A percentile compares a stretch with the other conserved stretches of the same genome.
Conservation (phyloP, 2,329 filamentous ascomycete species). For the Claviceps capensis region DNA sequence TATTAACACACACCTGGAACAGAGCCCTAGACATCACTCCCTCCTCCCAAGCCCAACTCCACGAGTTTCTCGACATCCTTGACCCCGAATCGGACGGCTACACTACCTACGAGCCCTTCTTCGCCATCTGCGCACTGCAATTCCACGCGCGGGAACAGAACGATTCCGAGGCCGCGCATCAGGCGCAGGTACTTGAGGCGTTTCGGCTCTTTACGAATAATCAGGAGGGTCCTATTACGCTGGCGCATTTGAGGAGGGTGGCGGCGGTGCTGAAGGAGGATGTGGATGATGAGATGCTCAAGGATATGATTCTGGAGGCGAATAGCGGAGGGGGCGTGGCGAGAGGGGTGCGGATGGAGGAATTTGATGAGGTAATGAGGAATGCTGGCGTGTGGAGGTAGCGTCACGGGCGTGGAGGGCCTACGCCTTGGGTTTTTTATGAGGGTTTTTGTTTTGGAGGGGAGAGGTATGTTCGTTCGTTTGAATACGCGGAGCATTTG, state of each 20-base stretch:
- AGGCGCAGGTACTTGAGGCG: slow-evolving; percentile 63
- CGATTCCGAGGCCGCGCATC: slow-evolving; percentile 39
- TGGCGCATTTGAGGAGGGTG: slow-evolving; percentile 65
- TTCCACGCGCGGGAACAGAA: slow-evolving; percentile 47
- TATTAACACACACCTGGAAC: neutral
- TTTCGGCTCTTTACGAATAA: slow-evolving; percentile 64
- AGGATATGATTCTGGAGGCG: slow-evolving; percentile 91
- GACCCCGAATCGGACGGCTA: slow-evolving; percentile 72
- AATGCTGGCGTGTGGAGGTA: slow-evolving; percentile 71
- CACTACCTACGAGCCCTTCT: slow-evolving; percentile 66
- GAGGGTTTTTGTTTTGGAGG: neutral
- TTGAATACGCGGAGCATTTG: too few relatives aligned
- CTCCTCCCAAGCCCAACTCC: slow-evolving; percentile 48
- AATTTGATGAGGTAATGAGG: slow-evolving; percentile 79
- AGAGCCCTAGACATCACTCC: slow-evolving; percentile 74
- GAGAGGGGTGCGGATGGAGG: slow-evolving; percentile 58
- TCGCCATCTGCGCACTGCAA: slow-evolving; percentile 80
- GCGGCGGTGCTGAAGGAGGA: slow-evolving; percentile 74
- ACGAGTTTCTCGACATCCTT: slow-evolving; percentile 64
- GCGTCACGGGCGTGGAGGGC: neutral
- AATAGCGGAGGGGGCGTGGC: slow-evolving; percentile 65
- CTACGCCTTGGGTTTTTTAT: neutral
- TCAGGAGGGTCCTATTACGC: slow-evolving; percentile 49
- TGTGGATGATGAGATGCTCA: slow-evolving; percentile 67
- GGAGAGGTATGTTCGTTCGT: neutral